Base-by-base conservation (phyloP, 192 early-diverging fungal genomes). In the Mortierella alpina region DNA sequence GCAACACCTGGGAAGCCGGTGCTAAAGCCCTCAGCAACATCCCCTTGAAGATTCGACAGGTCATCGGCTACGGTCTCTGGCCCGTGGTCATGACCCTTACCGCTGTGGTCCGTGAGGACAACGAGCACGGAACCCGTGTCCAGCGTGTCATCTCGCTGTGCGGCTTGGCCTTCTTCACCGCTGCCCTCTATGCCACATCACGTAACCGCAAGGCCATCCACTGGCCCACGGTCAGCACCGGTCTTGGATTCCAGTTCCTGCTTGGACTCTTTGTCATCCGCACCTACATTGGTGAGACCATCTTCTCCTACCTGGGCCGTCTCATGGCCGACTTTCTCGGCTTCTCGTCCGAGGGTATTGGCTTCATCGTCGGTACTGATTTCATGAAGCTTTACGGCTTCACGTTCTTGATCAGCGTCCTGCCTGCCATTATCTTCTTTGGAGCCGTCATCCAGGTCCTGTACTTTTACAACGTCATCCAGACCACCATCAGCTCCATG, bases 401-500 rank as follows among this genome's bases (percentile, higher is more conserved):
- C 44, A 73, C 87, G 13, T 94, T 97, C 78, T 92, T 89, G 63
- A 73, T 92, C 51, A 64, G 83, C 8, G 92, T 95, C 54, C 88
- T 97, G 58, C 95, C 96, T 20, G 93, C 95, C 45, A 87, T 96
- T 54, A 88, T 97, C 72, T 96, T 96, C 86, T 97, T 97, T 83
- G 91, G 93, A 52, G 85, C 95, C 45, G 90, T 94, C 62, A 93
- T 97, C 64, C 91, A 94, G 55, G 89, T 93, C 62, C 76, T 95
- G 64, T 94, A 93, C 87, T 95, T 95, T 84, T 83, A 92, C 72
- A 93, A 94, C 63, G 87, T 88, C 20, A 90, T 95, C 80, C 96
- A 96, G 83, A 94, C 93, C 89, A 50, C 94, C 68, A 88, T 97
- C 40, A 70, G 75, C 12, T 86, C 90, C 72, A 66, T 91, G 62